Conservation (phyloP, 2,329 filamentous ascomycete species). For the Bipolaris zeicola region DNA sequence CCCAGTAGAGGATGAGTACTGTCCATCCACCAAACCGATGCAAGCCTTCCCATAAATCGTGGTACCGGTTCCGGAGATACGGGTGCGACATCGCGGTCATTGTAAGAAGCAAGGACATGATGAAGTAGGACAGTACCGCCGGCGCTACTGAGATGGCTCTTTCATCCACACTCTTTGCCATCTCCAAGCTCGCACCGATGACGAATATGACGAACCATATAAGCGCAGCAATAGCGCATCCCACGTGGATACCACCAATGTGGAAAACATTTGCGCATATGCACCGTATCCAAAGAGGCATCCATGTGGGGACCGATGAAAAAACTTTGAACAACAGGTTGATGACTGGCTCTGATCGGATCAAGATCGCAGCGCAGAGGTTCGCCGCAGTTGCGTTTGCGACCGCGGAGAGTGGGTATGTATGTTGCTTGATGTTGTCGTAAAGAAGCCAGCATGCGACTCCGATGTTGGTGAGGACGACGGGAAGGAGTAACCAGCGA, state of each 20-base stretch:
- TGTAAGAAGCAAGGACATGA: slow-evolving; percentile 35
- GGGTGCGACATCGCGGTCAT: slow-evolving; percentile 43
- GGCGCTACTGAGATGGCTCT: slow-evolving; percentile 29
- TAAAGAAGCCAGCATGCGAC: slow-evolving; percentile 37
- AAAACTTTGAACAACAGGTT: slow-evolving; percentile 45
- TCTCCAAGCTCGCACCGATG: slow-evolving; percentile 43
- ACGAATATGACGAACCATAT: slow-evolving; percentile 55
- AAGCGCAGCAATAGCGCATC: slow-evolving; percentile 42
- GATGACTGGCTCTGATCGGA: slow-evolving; percentile 46
- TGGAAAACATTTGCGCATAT: slow-evolving; percentile 45
- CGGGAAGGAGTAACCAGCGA: slow-evolving; percentile 38
- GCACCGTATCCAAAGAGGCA: slow-evolving; percentile 41
- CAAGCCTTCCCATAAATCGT: slow-evolving; percentile 45
- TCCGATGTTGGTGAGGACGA: slow-evolving; percentile 35
- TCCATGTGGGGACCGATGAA: slow-evolving; percentile 41
- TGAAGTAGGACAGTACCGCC: slow-evolving; percentile 39
- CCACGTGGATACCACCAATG: slow-evolving; percentile 47
- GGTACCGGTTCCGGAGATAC: slow-evolving; percentile 35
- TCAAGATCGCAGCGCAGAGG: slow-evolving; percentile 39
- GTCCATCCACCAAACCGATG: slow-evolving; percentile 50
- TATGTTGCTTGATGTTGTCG: slow-evolving; percentile 22
- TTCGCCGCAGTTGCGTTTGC: slow-evolving; percentile 50
- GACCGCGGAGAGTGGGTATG: slow-evolving; percentile 34
- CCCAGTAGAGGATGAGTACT: slow-evolving; percentile 45
- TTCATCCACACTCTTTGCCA: slow-evolving; percentile 27